Evolutionary conservation across 257 asterid genomes (phyloP), one percentile per base, ranked within the genome.

Genomic region (Ophiorrhiza pumila): DNA sequence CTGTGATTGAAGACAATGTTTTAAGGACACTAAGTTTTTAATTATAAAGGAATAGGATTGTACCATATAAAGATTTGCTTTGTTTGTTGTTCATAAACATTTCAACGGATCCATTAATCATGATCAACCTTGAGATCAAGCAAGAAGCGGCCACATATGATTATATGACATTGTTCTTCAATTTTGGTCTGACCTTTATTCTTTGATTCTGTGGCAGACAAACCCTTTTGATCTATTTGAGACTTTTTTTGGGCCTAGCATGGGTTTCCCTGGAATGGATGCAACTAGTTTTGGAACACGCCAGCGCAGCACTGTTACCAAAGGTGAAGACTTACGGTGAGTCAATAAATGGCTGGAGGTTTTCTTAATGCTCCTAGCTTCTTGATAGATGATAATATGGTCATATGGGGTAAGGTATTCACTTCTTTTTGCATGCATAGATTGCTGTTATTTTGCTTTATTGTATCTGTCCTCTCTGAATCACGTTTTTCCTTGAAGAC

Each of bases 241-340:
- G 84, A 90, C 99, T 58, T 92, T 95, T 80, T 95, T 95, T 77
- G 99, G 99, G 83, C 85, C 97, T 63, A 84, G 91, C 79, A 89
- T 89, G 93, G 88, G 97, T 71, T 86, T 89, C 81, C 62, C 92
- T 66, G 98, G 97, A 65, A 87, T 87, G 96, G 96, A 92, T 69
- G 86, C 89, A 49, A 70, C 90, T 73, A 91, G 90, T 72, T 91
- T 89, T 78, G 96, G 97, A 75, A 72, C 93, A 58, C 82, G 96
- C 52, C 97, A 92, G 11, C 96, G 97, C 37, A 85, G 84, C 80
- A 84, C 95, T 71, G 92, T 86, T 72, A 61, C 97, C 74, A 92
- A 89, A 81, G 99, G 99, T 78, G 98, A 95, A 86, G 99, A 95
- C 83, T 76, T 95, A 66, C 99, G 98, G 99, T 95, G 80, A 86